Conservation (phyloP, 805 yeast species). For the Metahyphopichia silvanorum region DNA sequence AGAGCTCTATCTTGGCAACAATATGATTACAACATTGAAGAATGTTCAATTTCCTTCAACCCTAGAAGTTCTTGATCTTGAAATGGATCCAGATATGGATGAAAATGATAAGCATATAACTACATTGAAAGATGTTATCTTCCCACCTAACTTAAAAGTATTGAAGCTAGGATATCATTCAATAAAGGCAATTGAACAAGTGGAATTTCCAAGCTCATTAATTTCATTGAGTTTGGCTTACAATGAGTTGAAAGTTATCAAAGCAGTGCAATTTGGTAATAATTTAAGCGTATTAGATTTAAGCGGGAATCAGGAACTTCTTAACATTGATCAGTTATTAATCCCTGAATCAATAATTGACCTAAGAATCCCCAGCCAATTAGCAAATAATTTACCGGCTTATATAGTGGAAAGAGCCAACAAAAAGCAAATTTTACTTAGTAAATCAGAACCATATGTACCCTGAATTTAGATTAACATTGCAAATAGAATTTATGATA, state of each 20-base stretch:
- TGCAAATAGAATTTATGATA: background rate
- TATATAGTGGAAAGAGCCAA: constrained; percentile 39
- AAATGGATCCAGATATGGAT: constrained; percentile 38
- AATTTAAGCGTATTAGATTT: constrained; percentile 32
- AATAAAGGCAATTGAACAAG: constrained; percentile 33
- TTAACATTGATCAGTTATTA: constrained; percentile 32
- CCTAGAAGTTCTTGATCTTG: constrained; percentile 37
- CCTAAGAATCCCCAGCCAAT: constrained; percentile 32
- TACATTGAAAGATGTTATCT: constrained; percentile 38
- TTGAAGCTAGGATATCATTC: constrained; percentile 38
- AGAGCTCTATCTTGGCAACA: constrained; percentile 39
- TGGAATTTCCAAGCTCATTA: constrained; percentile 36
- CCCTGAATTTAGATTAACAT: background rate
- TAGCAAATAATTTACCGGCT: constrained; percentile 32
- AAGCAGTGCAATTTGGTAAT: constrained; percentile 36
- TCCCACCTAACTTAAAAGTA: constrained; percentile 33
- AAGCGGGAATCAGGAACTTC: constrained; percentile 40
- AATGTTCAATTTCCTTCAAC: constrained; percentile 39
- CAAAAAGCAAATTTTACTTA: constrained; percentile 25
- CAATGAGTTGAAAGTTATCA: constrained; percentile 35
- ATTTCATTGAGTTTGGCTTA: constrained; percentile 31
- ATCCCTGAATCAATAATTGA: constrained; percentile 38
- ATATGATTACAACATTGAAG: constrained; percentile 41
- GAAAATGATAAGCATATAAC: constrained; percentile 42
- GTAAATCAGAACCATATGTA: constrained; percentile 23